Percentiles rank a stretch among this genome's conserved stretches.
phyloP scores from a whole-genome alignment of 2,329 filamentous ascomycete genomes.

The Colletotrichum tabaci region DNA sequence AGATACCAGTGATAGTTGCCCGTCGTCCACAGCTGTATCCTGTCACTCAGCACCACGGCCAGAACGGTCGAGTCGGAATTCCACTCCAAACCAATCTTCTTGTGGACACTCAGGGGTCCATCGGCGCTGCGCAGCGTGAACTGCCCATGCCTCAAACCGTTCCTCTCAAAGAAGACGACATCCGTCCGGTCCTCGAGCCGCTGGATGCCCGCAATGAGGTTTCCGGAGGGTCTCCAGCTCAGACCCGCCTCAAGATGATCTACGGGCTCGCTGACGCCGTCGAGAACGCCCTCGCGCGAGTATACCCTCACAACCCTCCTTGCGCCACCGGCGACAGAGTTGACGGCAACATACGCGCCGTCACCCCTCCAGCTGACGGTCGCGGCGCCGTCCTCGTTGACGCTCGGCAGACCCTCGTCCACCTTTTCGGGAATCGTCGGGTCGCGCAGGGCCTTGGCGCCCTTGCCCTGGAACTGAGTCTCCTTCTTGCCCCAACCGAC shows the following conservation, averaged over 20 bases:
- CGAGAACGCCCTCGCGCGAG: constrained; percentile 89
- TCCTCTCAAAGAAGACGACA: constrained; percentile 96
- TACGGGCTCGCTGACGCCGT: constrained; percentile 95
- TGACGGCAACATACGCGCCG: constrained; percentile 91
- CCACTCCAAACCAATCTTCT: constrained; percentile 81
- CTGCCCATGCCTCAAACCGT: constrained; percentile 95
- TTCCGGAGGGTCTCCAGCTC: constrained; percentile 93
- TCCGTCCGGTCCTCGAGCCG: constrained; percentile 78
- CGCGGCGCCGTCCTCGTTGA: constrained; percentile 78
- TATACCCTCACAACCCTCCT: constrained; percentile 91
- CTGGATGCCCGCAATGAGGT: constrained; percentile 90
- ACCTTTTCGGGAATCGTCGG: constrained; percentile 95
- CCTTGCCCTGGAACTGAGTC: constrained; percentile 95
- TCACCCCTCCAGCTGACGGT: constrained; percentile 95
- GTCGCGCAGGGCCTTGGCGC: constrained; percentile 88
- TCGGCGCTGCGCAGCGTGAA: constrained; percentile 83
- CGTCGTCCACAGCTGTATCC: constrained; percentile 95
- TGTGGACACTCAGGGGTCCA: constrained; percentile 68
- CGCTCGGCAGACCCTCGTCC: constrained; percentile 84
- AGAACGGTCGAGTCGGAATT: constrained; percentile 93
- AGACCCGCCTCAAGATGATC: constrained; percentile 89
- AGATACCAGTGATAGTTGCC: constrained; percentile 99
- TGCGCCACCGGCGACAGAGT: constrained; percentile 76
- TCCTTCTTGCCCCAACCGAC: constrained; percentile 99
- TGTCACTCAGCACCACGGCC: constrained; percentile 81